Conservation (phyloP, 805 yeast genomes). For the Brettanomyces sp. region DNA sequence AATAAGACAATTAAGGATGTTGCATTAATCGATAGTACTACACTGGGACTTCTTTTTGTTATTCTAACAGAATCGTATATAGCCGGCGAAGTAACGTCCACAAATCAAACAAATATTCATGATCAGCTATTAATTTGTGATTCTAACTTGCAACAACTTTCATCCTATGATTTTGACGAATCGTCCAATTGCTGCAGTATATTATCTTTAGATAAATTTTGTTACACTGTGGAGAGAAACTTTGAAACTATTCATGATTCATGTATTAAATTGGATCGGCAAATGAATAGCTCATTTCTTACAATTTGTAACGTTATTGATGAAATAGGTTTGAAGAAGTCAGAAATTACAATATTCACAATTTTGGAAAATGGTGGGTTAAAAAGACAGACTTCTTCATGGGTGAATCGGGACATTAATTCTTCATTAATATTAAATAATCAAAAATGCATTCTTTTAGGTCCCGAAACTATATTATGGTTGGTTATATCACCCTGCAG, state of each 20-base stretch:
- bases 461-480: conserved; percentile 7
- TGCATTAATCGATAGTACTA: neutral
- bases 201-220: neutral
- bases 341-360: conserved; percentile 9
- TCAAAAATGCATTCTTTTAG: conserved; percentile 8
- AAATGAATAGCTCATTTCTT: conserved; percentile 7
- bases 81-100: conserved; percentile 2
- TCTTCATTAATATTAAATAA: conserved; percentile 1
- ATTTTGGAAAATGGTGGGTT: conserved; percentile 5
- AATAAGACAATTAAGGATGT: neutral
- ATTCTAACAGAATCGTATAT: conserved; percentile 4
- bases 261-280: neutral
- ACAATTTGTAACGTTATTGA: conserved; percentile 6
- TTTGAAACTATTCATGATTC: conserved; percentile 4
- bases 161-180: conserved; percentile 10
- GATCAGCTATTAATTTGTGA: conserved; percentile 3
- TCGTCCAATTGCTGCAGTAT: conserved; percentile 8
- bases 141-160: conserved; percentile 1
- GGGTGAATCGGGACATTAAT: conserved; percentile 4
- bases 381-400: conserved; percentile 8
- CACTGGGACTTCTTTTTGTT: conserved; percentile 1
- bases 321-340: conserved; percentile 3
- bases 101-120: neutral
- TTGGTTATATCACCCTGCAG: conserved; percentile 3
- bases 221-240: conserved; percentile 6